Conservation (phyloP, 345 rosid species). For the Stellera chamaejasme region DNA sequence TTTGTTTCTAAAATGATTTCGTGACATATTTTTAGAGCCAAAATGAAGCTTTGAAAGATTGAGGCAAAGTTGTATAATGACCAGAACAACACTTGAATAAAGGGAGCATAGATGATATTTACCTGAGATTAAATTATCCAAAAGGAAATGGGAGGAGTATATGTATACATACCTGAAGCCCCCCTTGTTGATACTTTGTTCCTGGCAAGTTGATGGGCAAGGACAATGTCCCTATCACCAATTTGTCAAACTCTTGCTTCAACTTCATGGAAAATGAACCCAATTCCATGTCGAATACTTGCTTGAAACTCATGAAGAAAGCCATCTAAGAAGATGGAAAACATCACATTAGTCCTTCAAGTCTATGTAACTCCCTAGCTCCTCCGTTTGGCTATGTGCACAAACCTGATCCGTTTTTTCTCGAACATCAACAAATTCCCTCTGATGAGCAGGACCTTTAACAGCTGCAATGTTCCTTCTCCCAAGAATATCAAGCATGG, state of each 20-base stretch:
- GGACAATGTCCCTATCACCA: slow-evolving; percentile 70
- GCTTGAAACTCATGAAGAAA: slow-evolving; percentile 43
- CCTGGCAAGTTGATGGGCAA: slow-evolving; percentile 76
- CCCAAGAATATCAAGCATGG: slow-evolving; percentile 76
- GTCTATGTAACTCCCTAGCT: no score
- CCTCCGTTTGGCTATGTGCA: no score
- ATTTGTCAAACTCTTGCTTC: slow-evolving; percentile 56
- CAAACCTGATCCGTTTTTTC: slow-evolving; percentile 67
- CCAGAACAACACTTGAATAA: background rate
- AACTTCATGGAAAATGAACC: slow-evolving; percentile 26
- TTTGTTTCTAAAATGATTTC: no score
- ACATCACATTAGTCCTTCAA: no score
- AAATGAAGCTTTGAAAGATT: no score
- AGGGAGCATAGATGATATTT: background rate
- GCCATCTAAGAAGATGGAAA: slow-evolving; percentile 49
- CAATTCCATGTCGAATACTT: slow-evolving; percentile 39
- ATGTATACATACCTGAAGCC: slow-evolving; percentile 42
- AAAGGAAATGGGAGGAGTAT: background rate
- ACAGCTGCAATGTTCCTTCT: slow-evolving; percentile 72
- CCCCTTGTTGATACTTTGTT: slow-evolving; percentile 65
- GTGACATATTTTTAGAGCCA: no score
- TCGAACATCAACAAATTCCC: slow-evolving; percentile 73
- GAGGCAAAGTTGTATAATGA: no score
- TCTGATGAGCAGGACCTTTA: slow-evolving; percentile 64
- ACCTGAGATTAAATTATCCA: no score